Conservation (phyloP, 2,329 filamentous ascomycete genomes). For the Colletotrichum eleusines region DNA sequence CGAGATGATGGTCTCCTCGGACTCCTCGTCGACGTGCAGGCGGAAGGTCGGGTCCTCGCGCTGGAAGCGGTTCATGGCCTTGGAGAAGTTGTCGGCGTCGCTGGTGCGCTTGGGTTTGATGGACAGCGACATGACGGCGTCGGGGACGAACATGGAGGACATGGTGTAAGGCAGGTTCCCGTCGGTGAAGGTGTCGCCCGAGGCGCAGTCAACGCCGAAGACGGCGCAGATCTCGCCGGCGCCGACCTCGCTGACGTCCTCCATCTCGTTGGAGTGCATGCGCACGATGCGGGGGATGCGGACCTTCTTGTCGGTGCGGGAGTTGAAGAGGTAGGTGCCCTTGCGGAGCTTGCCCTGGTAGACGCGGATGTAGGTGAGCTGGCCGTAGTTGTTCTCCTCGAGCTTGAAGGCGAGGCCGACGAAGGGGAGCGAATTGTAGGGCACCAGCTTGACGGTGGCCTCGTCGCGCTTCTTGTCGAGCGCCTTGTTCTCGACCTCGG, state of each 20-base stretch:
- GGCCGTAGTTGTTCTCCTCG: conserved; percentile 98
- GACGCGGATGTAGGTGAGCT: conserved; percentile 97
- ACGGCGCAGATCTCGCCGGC: conserved; percentile 99
- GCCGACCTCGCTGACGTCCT: conserved; percentile 91
- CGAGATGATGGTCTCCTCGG: conserved; percentile 96
- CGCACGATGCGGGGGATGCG: conserved; percentile 97
- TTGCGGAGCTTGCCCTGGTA: conserved; percentile 94
- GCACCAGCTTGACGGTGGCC: conserved; percentile 85
- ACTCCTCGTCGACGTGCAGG: conserved; percentile 91
- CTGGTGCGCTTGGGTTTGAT: conserved; percentile 96
- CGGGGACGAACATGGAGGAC: conserved; percentile 98
- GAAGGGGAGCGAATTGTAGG: conserved; percentile 93
- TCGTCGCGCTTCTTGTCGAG: conserved; percentile 86
- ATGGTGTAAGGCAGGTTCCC: conserved; percentile 93
- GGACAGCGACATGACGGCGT: conserved; percentile 97
- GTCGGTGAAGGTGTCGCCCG: conserved; percentile 98
- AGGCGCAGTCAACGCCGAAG: conserved; percentile 97
- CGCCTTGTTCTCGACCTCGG: conserved; percentile 89
- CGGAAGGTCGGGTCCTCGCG: conserved; percentile 98
- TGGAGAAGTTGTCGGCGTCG: conserved; percentile 94
- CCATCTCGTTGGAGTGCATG: conserved; percentile 99
- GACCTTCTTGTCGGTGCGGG: conserved; percentile 93
- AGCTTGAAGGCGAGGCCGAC: conserved; percentile 98
- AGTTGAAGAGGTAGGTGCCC: conserved; percentile 92
- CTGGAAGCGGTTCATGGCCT: conserved; percentile 99